Evolutionary conservation across 768 basidiomycete genomes (phyloP).

Genomic region (Lactarius deliciosus): DNA sequence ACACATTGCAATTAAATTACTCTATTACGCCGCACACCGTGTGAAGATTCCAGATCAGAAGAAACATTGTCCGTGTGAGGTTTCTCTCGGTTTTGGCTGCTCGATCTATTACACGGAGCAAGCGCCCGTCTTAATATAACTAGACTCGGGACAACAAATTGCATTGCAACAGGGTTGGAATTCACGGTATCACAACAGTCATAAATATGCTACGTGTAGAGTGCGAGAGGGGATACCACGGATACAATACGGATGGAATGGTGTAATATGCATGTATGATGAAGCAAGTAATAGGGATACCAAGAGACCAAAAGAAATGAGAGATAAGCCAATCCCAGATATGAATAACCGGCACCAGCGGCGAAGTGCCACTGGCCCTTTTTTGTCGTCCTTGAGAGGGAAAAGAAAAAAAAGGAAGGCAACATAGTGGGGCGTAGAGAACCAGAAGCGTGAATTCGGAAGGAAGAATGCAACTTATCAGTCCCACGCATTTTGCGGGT

Average conservation of each 20-base stretch:
- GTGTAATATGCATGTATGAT: slow-evolving; percentile 6
- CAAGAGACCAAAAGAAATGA: neutral
- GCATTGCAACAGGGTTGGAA: neutral
- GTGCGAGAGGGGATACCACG: neutral
- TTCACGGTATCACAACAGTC: neutral
- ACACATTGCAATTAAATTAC: neutral
- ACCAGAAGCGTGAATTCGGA: neutral
- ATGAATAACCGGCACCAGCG: neutral
- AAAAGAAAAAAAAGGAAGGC: neutral
- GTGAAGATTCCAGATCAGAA: neutral
- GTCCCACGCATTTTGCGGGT: neutral
- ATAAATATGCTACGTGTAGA: slow-evolving; percentile 11
- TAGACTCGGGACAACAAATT: neutral
- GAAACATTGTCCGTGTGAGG: neutral
- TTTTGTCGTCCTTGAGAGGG: slow-evolving; percentile 6
- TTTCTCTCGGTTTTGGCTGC: neutral
- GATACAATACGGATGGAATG: neutral
- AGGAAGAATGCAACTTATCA: too few species aligned
- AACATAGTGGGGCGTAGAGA: neutral
- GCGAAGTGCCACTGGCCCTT: neutral
- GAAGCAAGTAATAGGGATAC: neutral
- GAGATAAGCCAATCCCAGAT: neutral
- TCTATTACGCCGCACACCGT: neutral
- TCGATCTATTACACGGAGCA: neutral
- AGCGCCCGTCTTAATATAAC: slow-evolving; percentile 6